Evolutionary conservation across 2,329 filamentous ascomycete species (phyloP).

Genomic region (Volutella citrinella): DNA sequence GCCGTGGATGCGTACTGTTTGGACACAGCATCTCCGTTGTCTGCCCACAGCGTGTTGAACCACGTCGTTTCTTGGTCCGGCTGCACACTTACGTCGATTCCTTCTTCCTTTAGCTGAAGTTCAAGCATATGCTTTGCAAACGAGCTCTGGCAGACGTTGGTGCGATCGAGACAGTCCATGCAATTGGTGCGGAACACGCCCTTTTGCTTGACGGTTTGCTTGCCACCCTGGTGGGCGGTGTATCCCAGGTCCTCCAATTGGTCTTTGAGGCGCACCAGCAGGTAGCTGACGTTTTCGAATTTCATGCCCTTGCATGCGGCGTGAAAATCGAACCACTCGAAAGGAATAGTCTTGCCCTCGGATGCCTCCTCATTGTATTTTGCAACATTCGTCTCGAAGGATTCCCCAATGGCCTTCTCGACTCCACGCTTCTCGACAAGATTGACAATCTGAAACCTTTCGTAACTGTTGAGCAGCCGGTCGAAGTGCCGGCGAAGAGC

Average conservation of each 20-base stretch:
- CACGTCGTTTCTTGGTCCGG: slow-evolving; percentile 77
- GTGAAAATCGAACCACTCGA: slow-evolving; percentile 99
- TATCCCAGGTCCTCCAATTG: slow-evolving; percentile 71
- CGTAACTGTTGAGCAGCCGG: slow-evolving; percentile 67
- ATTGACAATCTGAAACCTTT: slow-evolving; percentile 73
- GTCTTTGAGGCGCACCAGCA: slow-evolving; percentile 67
- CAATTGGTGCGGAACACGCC: slow-evolving; percentile 93
- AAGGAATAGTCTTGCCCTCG: slow-evolving; percentile 43
- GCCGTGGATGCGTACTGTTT: slow-evolving; percentile 95
- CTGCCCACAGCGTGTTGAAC: slow-evolving; percentile 97
- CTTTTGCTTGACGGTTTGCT: slow-evolving; percentile 51
- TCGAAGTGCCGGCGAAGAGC: slow-evolving; percentile 81
- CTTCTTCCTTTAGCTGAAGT: slow-evolving; percentile 70
- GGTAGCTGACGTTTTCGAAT: slow-evolving; percentile 86
- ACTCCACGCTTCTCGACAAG: slow-evolving; percentile 86
- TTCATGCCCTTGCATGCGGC: slow-evolving; percentile 91
- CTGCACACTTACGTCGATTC: slow-evolving; percentile 72
- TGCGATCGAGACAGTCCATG: slow-evolving; percentile 97
- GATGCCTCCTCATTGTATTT: slow-evolving; percentile 62
- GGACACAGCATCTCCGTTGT: slow-evolving; percentile 94
- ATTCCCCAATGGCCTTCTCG: slow-evolving; percentile 74
- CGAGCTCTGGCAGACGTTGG: slow-evolving; percentile 92
- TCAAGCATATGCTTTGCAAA: slow-evolving; percentile 83
- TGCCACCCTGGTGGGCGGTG: slow-evolving; percentile 54
- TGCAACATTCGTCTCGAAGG: slow-evolving; percentile 68